phyloP scores from a whole-genome alignment of 2,329 filamentous ascomycete species.

The Verticillium tricorpus region DNA sequence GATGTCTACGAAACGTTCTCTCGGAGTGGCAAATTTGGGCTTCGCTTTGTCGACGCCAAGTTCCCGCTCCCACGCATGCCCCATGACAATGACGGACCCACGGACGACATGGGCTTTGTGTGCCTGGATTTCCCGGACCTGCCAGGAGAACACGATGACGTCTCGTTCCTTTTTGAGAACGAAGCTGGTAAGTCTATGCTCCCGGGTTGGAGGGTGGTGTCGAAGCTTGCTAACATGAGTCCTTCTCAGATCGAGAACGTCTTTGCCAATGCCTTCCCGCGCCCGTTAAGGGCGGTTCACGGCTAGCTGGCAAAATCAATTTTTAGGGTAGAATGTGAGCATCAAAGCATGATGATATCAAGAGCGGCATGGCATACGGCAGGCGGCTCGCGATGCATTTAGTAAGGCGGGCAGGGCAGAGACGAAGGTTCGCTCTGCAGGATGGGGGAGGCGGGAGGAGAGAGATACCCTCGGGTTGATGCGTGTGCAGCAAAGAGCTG shows the following conservation, averaged over 20 bases:
- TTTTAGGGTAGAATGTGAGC: neutral
- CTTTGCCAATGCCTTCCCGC: slow-evolving; percentile 50
- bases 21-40: slow-evolving; percentile 60
- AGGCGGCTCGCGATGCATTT: neutral
- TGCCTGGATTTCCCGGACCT: slow-evolving; percentile 85
- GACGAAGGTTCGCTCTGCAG: neutral
- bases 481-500: neutral
- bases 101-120: slow-evolving; percentile 67
- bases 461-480: neutral
- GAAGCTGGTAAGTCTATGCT: slow-evolving; percentile 60
- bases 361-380: neutral
- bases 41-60: slow-evolving; percentile 85
- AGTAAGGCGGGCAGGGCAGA: neutral
- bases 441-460: neutral
- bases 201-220: neutral
- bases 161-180: slow-evolving; percentile 77
- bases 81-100: slow-evolving; percentile 43
- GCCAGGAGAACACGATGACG: slow-evolving; percentile 89
- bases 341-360: neutral
- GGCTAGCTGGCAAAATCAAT: slow-evolving; percentile 23
- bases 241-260: slow-evolving; percentile 46
- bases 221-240: slow-evolving; percentile 15
- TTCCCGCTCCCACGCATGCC: slow-evolving; percentile 71
- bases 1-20: slow-evolving; percentile 73
- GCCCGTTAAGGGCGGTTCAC: slow-evolving; percentile 45